Base-by-base conservation (phyloP, 257 asterid genomes). In the Cordia subcordata region DNA sequence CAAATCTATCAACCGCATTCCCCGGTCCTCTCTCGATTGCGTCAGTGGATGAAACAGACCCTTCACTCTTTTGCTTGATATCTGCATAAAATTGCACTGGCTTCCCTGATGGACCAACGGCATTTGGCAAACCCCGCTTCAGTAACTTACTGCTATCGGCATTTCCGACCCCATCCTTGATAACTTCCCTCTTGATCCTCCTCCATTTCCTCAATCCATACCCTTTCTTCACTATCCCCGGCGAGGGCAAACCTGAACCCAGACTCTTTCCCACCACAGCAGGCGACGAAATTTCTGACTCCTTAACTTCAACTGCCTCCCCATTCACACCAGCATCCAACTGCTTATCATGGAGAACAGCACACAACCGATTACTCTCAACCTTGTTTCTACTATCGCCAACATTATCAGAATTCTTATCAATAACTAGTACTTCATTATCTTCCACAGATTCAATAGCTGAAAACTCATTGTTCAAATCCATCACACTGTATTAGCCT, bases 201-300 rank as follows among this genome's bases (percentile, higher is more conserved):
- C 75, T 82, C 96, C 96, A 84, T 69, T 82, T 89, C 81, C 54
- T 89, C 80, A 86, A 76, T 17, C 94, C 95, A 49, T 60, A 37
- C 61, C 94, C 91, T 56, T 81, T 89, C 37, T 44, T 63, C 9
- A 57, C 10, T 27, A 66, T 46, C 49, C 61, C 62, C 11, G 61
- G 65, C 0, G 77, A 67, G 11, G 57, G 66, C 1, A 61, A 27
- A 32, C 80, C 72, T 5, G 81, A 69, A 0, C 77, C 68, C 56
- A 37, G 62, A 12, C 49, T 58, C 46, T 56, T 54, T 65, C 60
- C n/a, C 66, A 37, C 22, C 58, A n/a, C n/a, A 53, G 22, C 11
- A 4, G 60, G 45, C 19, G 62, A 54, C 38, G 35, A 27, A 27
- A 61, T 49, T 13, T 23, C 70, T n/a, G 73, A 53, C 4, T 6